Evolutionary conservation across 345 rosid species (phyloP).

Genomic region (Excoecaria agallocha): DNA sequence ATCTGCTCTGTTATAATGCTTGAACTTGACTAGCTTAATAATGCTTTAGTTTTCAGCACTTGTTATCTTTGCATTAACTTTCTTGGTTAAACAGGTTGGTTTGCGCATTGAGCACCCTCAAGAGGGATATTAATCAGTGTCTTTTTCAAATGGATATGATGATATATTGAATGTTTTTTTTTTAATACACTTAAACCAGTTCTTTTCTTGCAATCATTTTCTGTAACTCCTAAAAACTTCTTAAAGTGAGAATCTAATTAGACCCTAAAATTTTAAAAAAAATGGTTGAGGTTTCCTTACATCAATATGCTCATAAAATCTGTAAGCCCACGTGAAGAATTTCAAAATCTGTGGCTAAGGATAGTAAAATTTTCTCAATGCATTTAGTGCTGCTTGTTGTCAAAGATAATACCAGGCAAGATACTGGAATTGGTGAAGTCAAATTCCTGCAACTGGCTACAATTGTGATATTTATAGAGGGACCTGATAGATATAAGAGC

Average conservation of each 20-base stretch:
- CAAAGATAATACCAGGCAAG: no score
- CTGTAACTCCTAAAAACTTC: not conserved
- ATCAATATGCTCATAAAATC: not conserved
- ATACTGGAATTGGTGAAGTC: not conserved
- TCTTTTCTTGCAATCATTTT: not conserved
- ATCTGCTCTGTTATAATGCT: not conserved
- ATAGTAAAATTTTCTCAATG: not conserved
- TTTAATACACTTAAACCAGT: not conserved
- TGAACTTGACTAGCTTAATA: not conserved
- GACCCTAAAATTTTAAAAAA: not conserved
- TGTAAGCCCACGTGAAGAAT: not conserved
- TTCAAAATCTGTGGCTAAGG: not conserved
- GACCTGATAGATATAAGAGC: not conserved
- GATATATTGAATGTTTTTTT: not conserved
- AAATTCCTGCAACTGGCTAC: not conserved
- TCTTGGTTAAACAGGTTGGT: slow-evolving; percentile 64
- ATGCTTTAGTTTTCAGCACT: not conserved
- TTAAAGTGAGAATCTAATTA: not conserved
- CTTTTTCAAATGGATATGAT: not conserved
- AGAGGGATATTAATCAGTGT: slow-evolving; percentile 34
- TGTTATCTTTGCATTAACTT: slow-evolving; percentile 14
- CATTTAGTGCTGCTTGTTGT: not conserved
- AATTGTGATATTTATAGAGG: not conserved
- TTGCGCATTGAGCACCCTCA: slow-evolving; percentile 97
- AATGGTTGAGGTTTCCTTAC: not conserved